Evolutionary conservation across 805 yeast species (phyloP).

Genomic region (Yarrowia sp.): DNA sequence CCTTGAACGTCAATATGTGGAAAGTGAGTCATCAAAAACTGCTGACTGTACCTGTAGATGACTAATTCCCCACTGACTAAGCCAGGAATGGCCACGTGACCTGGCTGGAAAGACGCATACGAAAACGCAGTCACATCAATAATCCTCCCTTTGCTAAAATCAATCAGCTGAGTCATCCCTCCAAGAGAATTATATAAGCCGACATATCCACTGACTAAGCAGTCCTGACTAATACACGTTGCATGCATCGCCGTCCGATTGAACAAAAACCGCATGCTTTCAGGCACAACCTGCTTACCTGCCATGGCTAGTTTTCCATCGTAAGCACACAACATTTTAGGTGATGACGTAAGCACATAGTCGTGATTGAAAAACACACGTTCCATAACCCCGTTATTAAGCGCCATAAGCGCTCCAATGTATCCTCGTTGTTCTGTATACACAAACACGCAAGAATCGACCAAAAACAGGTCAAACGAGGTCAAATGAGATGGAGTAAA

Average conservation of each 20-base stretch:
- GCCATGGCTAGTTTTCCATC: neutral
- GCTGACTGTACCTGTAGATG: neutral
- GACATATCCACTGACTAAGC: neutral
- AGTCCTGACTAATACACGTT: neutral
- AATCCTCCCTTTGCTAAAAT: neutral
- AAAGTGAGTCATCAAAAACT: neutral
- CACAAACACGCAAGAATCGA: neutral
- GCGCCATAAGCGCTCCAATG: neutral
- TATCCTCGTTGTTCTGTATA: neutral
- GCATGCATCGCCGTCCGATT: neutral
- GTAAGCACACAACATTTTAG: neutral
- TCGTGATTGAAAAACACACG: neutral
- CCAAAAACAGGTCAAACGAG: neutral
- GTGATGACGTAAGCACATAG: neutral
- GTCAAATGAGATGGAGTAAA: neutral
- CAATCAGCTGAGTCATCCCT: neutral
- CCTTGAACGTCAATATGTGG: neutral
- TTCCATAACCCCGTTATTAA: slow-evolving; percentile 1
- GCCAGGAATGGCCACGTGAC: neutral
- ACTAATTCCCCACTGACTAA: neutral
- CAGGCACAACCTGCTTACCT: neutral
- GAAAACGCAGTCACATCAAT: neutral
- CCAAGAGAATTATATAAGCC: neutral
- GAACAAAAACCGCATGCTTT: neutral
- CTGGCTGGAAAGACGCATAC: neutral